Evolutionary conservation across 352 stramenopile genomes (phyloP), one percentile per base, ranked within the genome.

Genomic region (Lagenidium sp.): DNA sequence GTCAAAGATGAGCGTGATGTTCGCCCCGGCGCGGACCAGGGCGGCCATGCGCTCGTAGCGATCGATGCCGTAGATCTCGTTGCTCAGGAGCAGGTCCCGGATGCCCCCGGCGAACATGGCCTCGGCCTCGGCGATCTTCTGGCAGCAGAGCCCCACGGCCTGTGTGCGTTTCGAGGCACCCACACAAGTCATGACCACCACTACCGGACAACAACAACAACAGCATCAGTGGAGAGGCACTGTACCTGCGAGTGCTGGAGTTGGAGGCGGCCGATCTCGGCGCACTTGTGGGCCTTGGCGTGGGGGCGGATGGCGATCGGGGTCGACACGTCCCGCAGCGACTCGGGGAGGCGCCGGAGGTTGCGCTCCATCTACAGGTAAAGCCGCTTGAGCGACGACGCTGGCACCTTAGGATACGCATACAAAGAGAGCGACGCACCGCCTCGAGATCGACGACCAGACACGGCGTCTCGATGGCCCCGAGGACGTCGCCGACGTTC

Each of bases 211-310:
- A 1, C 18, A 1, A 4, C 16, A 38, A 15, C n/a, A 47, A 10
- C 19, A 12, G 34, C 4, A 5, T 22, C n/a, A n/a, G 13, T 52
- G 15, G 5, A 12, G n/a, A 34, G 24, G 20, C 3, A 12, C 43
- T n/a, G 13, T 44, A 66, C 62, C 12, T 68, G 44, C 2, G 68
- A 80, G 23, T 65, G 41, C 19, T 54, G 31, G 5, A 88, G 31
- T 46, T 88, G 75, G 7, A 75, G 46, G 1, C 57, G 57, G 4
- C 59, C 75, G 30, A 88, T 55, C 11, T 49, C 48, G 18, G 69
- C 68, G 47, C 57, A 67, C 49, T 88, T 88, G 63, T 88, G 75
- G 2, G 75, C 72, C 43, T 88, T 88, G 45, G 68, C 72, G 52
- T 88, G 75, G 25, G 75, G 75, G 22, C 75, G 72, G 22, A 84